These are phyloP conservation scores for Rhodosporidiobolus odoratus DNA, from an alignment of 768 basidiomycete genomes.

Conservation along the genomic window DNA sequence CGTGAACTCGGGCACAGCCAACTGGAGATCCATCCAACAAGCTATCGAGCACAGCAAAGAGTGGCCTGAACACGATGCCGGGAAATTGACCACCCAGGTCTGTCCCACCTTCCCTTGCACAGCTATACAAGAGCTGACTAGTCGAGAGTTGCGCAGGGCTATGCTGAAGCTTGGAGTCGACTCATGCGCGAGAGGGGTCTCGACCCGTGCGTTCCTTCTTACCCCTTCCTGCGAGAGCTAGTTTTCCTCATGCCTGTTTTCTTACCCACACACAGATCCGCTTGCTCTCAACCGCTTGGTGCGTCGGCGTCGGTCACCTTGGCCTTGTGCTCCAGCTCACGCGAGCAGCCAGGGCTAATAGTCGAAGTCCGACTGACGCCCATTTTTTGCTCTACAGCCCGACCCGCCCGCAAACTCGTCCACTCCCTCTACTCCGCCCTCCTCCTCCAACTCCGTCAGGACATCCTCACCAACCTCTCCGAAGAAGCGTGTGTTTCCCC, in stretches of 20 bases:
- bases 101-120: background rate
- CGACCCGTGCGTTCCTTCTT: constrained; percentile 15
- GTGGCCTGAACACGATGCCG: background rate
- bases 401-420: constrained; percentile 24
- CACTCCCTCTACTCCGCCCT: constrained; percentile 25
- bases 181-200: constrained; percentile 19
- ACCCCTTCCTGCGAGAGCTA: background rate
- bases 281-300: constrained; percentile 15
- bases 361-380: background rate
- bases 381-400: constrained; percentile 12
- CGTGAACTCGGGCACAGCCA: constrained; percentile 1
- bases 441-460: background rate
- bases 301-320: background rate
- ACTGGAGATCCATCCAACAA: constrained; percentile 10
- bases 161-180: constrained; percentile 6
- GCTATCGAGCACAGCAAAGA: background rate
- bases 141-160: background rate
- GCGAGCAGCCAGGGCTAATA: background rate
- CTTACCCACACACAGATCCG: background rate
- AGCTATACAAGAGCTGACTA: background rate
- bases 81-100: constrained; percentile 8
- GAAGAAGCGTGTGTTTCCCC: constrained; percentile 16
- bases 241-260: background rate
- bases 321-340: no score
- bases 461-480: background rate